Evolutionary conservation across 495 filamentous ascomycete species (phyloP).

Genomic region (Aspergillus campestris): DNA sequence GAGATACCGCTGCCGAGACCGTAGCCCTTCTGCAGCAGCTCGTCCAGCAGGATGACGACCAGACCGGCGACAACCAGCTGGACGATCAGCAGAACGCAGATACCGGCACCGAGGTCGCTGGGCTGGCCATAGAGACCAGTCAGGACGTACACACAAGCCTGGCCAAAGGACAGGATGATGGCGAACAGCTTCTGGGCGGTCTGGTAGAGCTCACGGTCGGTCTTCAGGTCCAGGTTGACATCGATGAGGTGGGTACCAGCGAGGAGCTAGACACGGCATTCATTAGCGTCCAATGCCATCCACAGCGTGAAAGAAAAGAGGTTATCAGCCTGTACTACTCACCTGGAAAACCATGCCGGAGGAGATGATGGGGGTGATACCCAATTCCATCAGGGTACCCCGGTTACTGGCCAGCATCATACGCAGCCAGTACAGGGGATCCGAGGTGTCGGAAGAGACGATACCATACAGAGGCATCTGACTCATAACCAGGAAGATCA

Average conservation of each 20-base stretch:
- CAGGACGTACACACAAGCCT: conserved; percentile 93
- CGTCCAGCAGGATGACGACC: conserved; percentile 97
- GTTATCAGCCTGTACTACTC: conserved; percentile 10
- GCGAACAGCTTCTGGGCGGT: conserved; percentile 99
- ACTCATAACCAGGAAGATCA: conserved; percentile 99
- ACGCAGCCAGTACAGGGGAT: conserved; percentile 98
- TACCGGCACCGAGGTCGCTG: conserved; percentile 90
- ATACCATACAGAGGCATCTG: conserved; percentile 98
- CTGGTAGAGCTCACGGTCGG: conserved; percentile 98
- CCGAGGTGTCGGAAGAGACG: conserved; percentile 91
- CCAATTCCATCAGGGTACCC: conserved; percentile 97
- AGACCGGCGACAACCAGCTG: conserved; percentile 95
- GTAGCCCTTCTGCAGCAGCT: conserved; percentile 99
- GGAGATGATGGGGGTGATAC: conserved; percentile 98
- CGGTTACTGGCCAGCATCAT: conserved; percentile 99
- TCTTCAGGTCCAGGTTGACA: conserved; percentile 98
- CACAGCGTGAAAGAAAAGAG: neutral
- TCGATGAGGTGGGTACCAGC: conserved; percentile 99
- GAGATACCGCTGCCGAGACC: conserved; percentile 97
- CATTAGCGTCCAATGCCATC: conserved; percentile 1
- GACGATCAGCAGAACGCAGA: conserved; percentile 93
- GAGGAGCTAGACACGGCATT: conserved; percentile 51
- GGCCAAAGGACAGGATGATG: conserved; percentile 93
- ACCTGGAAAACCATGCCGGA: conserved; percentile 99
- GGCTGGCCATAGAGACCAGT: conserved; percentile 97